These are phyloP conservation scores for Pythium sp. DNA, from an alignment of 352 stramenopile species.

Conservation along the genomic window DNA sequence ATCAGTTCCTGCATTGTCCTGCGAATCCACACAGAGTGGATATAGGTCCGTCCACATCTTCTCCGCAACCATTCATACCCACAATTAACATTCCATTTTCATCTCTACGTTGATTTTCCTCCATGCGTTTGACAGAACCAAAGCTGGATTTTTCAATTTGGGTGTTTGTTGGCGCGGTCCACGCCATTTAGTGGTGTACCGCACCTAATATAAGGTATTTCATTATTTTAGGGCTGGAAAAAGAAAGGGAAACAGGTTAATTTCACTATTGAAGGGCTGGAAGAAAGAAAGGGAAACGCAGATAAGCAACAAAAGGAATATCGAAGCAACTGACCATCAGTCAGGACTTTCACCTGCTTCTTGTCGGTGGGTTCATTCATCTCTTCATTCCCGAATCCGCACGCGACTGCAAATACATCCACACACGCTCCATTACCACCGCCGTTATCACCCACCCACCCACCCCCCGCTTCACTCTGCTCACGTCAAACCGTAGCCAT, in stretches of 20 bases:
- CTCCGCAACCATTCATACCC: neutral
- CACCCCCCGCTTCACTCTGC: neutral
- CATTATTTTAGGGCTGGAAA: neutral
- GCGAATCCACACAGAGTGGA: neutral
- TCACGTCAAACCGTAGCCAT: neutral
- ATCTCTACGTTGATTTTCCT: neutral
- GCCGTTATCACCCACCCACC: neutral
- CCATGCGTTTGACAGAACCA: neutral
- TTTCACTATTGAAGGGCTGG: neutral
- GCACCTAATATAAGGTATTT: neutral
- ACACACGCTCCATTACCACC: neutral
- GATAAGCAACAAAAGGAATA: neutral
- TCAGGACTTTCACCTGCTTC: neutral
- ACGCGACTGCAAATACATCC: conserved; percentile 1
- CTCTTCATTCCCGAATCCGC: conserved; percentile 3
- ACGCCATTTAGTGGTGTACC: too few species aligned
- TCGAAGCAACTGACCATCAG: neutral
- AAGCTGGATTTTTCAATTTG: conserved; percentile 4
- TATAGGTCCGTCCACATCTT: neutral
- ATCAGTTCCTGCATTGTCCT: neutral
- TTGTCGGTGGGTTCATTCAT: conserved; percentile 5
- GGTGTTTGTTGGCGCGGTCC: neutral
- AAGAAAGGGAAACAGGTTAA: neutral
- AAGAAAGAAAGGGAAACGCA: neutral
- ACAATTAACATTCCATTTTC: neutral